Conservation (phyloP, 305 asterid species). For the Vinca major region DNA sequence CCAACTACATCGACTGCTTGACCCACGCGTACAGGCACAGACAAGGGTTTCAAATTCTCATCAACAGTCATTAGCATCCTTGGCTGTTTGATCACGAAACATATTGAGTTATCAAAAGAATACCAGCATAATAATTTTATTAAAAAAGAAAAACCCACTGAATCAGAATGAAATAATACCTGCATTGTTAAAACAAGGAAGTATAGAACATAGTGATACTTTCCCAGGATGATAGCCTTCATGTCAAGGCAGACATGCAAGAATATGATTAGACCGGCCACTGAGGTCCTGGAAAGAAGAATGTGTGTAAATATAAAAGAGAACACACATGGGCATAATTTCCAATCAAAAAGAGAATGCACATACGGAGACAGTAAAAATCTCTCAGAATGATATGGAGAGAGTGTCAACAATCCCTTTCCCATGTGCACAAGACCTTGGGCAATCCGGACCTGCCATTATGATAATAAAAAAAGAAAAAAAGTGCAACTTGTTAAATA, state of each 20-base stretch:
- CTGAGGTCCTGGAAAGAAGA: conserved; percentile 45
- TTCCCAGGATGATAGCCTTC: conserved; percentile 80
- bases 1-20: conserved; percentile 97
- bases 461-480: too few relatives aligned
- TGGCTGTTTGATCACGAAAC: conserved; percentile 41
- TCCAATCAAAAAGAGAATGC: background rate
- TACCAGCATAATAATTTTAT: background rate
- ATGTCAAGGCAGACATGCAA: conserved; percentile 87
- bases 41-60: conserved; percentile 75
- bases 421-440: conserved; percentile 95
- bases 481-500: background rate
- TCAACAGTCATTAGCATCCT: conserved; percentile 91
- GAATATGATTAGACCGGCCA: conserved; percentile 75
- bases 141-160: background rate
- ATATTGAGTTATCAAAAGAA: background rate
- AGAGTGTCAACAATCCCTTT: conserved; percentile 79
- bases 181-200: conserved; percentile 90
- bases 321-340: too few relatives aligned
- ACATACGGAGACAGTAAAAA: conserved; percentile 80
- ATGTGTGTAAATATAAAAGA: background rate
- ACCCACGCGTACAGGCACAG: conserved; percentile 94
- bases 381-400: conserved; percentile 88
- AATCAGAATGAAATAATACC: conserved; percentile 27
- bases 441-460: conserved; percentile 82
- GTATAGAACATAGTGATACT: conserved; percentile 78